Evolutionary conservation across 164 flowering plant genomes (phyloP).

Genomic region (Vitis labrusca): DNA sequence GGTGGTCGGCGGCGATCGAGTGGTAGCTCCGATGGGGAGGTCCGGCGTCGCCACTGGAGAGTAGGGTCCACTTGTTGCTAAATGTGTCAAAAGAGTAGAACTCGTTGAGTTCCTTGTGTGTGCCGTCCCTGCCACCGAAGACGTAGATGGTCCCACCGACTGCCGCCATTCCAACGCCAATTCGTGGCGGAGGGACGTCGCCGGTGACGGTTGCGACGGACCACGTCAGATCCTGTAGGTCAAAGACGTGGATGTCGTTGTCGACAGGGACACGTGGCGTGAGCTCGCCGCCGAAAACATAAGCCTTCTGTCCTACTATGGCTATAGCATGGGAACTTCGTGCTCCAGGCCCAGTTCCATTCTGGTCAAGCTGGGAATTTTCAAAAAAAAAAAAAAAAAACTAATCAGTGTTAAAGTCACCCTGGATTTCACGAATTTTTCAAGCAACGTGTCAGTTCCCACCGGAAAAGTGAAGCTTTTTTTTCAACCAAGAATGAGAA

Average conservation of each 20-base stretch:
- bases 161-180: conserved; percentile 86
- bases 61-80: conserved; percentile 60
- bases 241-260: conserved; percentile 70
- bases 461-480: background rate
- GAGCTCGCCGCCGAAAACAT: conserved; percentile 88
- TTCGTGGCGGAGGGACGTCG: conserved; percentile 87
- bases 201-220: conserved; percentile 64
- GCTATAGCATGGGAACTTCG: conserved; percentile 92
- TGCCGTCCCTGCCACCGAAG: conserved; percentile 82
- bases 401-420: background rate
- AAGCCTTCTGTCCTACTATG: conserved; percentile 68
- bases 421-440: background rate
- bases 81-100: conserved; percentile 75
- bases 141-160: conserved; percentile 65
- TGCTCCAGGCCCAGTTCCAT: conserved; percentile 72
- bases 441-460: background rate
- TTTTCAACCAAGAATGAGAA: background rate
- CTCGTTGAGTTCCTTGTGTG: conserved; percentile 82
- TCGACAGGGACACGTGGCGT: conserved; percentile 88
- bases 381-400: background rate
- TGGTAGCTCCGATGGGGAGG: conserved; percentile 86
- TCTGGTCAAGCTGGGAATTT: conserved; percentile 62
- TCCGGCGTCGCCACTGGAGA: conserved; percentile 54
- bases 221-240: conserved; percentile 66
- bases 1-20: conserved; percentile 64